These are phyloP conservation scores for Obba rivulosa DNA, from an alignment of 768 basidiomycete genomes.

Conservation along the genomic window DNA sequence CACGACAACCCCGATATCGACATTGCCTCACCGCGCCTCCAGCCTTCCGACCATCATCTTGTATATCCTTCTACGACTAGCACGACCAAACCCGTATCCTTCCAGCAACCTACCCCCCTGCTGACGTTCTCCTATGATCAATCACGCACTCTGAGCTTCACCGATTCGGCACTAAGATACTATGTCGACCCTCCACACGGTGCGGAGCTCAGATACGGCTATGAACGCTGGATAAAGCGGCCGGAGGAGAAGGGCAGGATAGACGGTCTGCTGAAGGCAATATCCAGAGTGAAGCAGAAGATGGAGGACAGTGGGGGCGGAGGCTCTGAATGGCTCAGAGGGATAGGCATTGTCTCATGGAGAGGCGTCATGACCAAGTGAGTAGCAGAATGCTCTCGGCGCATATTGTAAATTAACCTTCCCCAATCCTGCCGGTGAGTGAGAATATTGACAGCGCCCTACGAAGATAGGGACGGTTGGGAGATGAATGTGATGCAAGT, in stretches of 20 bases:
- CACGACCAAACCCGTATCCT: constrained; percentile 29
- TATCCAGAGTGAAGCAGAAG: constrained; percentile 36
- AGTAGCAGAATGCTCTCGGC: constrained; percentile 16
- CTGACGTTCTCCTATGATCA: constrained; percentile 70
- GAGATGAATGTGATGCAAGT: constrained; percentile 80
- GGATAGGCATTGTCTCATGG: constrained; percentile 64
- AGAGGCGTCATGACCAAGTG: constrained; percentile 84
- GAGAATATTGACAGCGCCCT: constrained; percentile 78
- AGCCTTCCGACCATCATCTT: constrained; percentile 7
- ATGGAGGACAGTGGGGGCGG: constrained; percentile 25
- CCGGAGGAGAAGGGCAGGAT: constrained; percentile 63
- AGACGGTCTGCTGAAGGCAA: constrained; percentile 61
- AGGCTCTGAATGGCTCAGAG: constrained; percentile 29
- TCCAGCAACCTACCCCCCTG: constrained; percentile 67
- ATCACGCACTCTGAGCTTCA: constrained; percentile 51
- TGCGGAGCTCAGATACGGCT: constrained; percentile 66
- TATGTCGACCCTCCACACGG: constrained; percentile 60
- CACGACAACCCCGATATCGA: too few species aligned
- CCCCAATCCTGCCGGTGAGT: constrained; percentile 26
- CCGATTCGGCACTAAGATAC: constrained; percentile 65
- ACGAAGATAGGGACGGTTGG: constrained; percentile 74
- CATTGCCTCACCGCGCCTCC: too few species aligned
- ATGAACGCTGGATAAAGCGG: constrained; percentile 65
- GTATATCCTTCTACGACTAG: constrained; percentile 16
- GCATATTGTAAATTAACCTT: constrained; percentile 5